Conservation (phyloP, 176 grass and related monocot genomes). For the Musa acuminata region DNA sequence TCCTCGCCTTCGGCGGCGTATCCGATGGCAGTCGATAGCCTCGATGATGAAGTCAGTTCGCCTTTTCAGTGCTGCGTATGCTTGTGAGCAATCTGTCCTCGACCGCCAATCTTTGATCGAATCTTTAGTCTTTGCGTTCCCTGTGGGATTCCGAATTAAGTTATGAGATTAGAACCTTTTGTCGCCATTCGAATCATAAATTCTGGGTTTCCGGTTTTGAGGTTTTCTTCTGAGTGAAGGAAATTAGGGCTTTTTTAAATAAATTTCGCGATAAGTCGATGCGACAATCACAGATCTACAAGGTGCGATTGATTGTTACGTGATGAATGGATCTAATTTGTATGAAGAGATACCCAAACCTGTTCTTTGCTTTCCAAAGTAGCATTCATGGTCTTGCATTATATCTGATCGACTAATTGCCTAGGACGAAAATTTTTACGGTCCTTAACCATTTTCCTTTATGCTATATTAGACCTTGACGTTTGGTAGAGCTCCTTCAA, state of each 20-base stretch:
- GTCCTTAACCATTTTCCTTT: background rate
- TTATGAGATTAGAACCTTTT: no score
- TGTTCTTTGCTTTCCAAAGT: background rate
- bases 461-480: background rate
- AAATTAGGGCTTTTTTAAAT: no score
- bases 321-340: background rate
- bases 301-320: background rate
- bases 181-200: no score
- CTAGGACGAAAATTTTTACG: background rate
- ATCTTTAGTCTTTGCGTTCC: background rate
- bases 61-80: slow-evolving; percentile 80
- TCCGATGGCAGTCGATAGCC: background rate
- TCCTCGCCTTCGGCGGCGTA: slow-evolving; percentile 6
- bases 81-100: slow-evolving; percentile 40
- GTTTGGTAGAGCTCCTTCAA: background rate
- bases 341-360: background rate
- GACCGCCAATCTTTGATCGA: background rate
- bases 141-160: no score
- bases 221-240: no score
- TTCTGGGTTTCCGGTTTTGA: no score
- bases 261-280: background rate
- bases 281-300: background rate
- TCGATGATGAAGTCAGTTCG: slow-evolving; percentile 21
- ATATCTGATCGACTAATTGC: background rate
- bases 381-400: background rate